Evolutionary conservation across 2,329 filamentous ascomycete genomes (phyloP).

Genomic region (Neofusicoccum sp.): DNA sequence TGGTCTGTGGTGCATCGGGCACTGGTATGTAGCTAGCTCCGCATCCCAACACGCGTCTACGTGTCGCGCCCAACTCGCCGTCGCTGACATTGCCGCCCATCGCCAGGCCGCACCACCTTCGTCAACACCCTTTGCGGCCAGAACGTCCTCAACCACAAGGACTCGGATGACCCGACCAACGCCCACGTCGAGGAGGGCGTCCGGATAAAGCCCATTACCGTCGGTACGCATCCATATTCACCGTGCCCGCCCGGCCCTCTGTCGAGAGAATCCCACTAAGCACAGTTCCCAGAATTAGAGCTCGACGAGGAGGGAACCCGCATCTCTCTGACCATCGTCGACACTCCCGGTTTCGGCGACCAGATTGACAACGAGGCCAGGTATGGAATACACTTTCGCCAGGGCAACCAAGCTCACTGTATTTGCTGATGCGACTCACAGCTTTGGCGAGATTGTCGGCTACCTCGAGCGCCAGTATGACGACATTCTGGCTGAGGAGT

Average conservation of each 20-base stretch:
- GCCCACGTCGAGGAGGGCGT: constrained; percentile 95
- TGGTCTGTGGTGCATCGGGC: constrained; percentile 98
- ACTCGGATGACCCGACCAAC: constrained; percentile 82
- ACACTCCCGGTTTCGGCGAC: constrained; percentile 97
- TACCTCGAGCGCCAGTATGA: constrained; percentile 99
- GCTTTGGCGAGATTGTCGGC: constrained; percentile 95
- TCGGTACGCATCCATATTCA: constrained; percentile 63
- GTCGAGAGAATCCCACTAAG: constrained; percentile 24
- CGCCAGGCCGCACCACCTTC: constrained; percentile 88
- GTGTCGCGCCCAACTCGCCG: background rate
- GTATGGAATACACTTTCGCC: constrained; percentile 49
- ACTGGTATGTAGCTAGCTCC: constrained; percentile 69
- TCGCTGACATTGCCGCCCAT: constrained; percentile 19
- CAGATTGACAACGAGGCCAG: constrained; percentile 99
- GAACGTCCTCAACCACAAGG: constrained; percentile 85
- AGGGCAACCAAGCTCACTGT: background rate
- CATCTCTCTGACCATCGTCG: constrained; percentile 96
- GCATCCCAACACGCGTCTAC: background rate
- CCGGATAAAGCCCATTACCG: constrained; percentile 97
- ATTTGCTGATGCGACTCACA: constrained; percentile 38
- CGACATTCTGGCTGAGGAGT: constrained; percentile 98
- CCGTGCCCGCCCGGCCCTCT: background rate
- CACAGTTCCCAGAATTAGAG: constrained; percentile 69
- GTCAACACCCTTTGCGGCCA: constrained; percentile 99
- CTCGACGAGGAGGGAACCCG: constrained; percentile 97